Percentiles rank a stretch among this genome's conserved stretches.
Conservation (phyloP, 1,139 yeast species). For the Wickerhamiella infanticola region DNA sequence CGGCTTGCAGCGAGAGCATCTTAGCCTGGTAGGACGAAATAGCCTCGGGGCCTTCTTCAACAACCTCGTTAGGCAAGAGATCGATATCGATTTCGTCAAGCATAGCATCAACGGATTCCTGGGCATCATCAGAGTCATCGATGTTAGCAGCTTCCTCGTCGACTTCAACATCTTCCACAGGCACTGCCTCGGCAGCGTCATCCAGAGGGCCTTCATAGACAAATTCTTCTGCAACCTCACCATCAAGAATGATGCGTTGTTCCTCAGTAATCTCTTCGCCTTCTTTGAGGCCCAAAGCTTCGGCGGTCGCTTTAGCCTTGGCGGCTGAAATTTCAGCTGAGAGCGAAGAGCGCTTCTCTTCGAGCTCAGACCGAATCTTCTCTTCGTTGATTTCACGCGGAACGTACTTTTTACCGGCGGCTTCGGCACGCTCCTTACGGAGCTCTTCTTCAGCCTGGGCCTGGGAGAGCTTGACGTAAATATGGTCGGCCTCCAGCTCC, state of each 20-base stretch:
- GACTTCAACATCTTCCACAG: neutral
- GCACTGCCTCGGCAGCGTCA: slow-evolving; percentile 1
- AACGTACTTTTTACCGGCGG: slow-evolving; percentile 6
- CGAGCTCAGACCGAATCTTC: neutral
- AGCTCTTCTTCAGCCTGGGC: slow-evolving; percentile 5
- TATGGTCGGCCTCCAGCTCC: slow-evolving; percentile 4
- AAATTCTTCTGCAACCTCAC: slow-evolving; percentile 5
- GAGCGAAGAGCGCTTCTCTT: slow-evolving; percentile 7
- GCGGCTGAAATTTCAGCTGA: slow-evolving; percentile 3
- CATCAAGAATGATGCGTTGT: neutral
- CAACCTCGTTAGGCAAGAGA: slow-evolving; percentile 12
- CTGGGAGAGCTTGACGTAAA: neutral
- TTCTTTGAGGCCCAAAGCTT: slow-evolving; percentile 3
- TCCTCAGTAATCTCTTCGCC: slow-evolving; percentile 3
- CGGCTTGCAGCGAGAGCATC: neutral
- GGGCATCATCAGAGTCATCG: slow-evolving; percentile 7
- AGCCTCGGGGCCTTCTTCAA: slow-evolving; percentile 16
- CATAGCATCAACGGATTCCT: slow-evolving; percentile 7
- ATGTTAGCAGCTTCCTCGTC: slow-evolving; percentile 5
- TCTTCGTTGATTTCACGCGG: neutral
- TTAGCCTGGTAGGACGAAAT: slow-evolving; percentile 8
- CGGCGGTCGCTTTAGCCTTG: slow-evolving; percentile 3
- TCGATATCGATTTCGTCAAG: slow-evolving; percentile 13
- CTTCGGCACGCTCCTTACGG: slow-evolving; percentile 3
- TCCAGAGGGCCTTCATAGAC: neutral